These are phyloP conservation scores for Mycena pura DNA, from an alignment of 768 basidiomycete species.

Conservation along the genomic window DNA sequence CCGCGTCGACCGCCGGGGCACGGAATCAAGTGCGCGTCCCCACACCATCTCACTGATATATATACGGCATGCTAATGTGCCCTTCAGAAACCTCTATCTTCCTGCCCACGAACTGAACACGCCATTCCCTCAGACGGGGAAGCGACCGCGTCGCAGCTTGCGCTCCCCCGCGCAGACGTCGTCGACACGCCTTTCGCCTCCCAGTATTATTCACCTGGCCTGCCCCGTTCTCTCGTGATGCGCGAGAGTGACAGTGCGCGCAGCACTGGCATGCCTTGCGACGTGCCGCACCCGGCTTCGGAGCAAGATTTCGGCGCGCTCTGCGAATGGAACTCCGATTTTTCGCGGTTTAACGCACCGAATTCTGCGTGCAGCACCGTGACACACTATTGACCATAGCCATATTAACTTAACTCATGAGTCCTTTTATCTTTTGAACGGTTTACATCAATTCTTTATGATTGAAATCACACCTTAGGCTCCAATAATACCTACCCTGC, in stretches of 20 bases:
- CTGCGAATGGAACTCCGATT: conserved; percentile 18
- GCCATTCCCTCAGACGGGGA: too few species aligned
- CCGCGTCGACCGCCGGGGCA: not conserved
- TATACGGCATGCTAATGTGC: too few species aligned
- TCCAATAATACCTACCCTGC: too few species aligned
- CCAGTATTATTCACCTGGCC: too few species aligned
- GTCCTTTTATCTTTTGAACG: not conserved
- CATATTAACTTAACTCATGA: not conserved
- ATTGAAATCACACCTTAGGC: not conserved
- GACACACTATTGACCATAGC: not conserved
- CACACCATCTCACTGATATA: too few species aligned
- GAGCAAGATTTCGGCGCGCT: conserved; percentile 4
- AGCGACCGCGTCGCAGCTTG: too few species aligned
- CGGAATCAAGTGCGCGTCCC: too few species aligned
- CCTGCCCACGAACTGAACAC: too few species aligned
- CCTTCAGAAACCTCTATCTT: too few species aligned
- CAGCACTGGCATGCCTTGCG: not conserved
- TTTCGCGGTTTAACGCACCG: not conserved
- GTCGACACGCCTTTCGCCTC: too few species aligned
- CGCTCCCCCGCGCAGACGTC: too few species aligned
- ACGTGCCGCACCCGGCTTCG: not conserved
- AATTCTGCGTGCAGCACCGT: not conserved
- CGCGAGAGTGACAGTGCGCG: not conserved
- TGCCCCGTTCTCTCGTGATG: not conserved
- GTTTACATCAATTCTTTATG: not conserved